Conservation (phyloP, 805 yeast genomes). For the Kluyveromyces siamensis region DNA sequence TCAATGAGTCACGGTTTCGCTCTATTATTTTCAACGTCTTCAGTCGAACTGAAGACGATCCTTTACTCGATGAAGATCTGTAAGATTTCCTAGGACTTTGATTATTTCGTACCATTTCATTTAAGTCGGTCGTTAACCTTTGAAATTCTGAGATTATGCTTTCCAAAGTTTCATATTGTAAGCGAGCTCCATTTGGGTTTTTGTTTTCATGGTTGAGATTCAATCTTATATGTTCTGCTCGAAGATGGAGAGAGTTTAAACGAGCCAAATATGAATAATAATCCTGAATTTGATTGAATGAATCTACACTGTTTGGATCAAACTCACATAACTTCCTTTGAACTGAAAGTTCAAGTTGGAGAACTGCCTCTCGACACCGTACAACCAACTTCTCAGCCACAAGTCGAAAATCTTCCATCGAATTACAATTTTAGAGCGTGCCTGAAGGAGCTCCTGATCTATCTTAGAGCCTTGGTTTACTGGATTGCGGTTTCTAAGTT, state of each 20-base stretch:
- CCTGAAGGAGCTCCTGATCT: not conserved
- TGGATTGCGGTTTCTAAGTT: too few species aligned
- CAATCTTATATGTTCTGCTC: slow-evolving; percentile 2
- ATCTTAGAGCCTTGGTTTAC: too few species aligned
- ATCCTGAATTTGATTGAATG: slow-evolving; percentile 2
- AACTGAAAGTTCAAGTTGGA: slow-evolving; percentile 23
- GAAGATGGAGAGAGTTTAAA: slow-evolving; percentile 1
- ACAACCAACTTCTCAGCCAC: slow-evolving; percentile 19
- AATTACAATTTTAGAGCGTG: not conserved
- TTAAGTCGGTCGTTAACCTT: slow-evolving; percentile 16
- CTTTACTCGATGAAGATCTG: slow-evolving; percentile 11
- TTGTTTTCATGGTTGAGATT: not conserved
- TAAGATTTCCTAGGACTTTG: slow-evolving; percentile 8
- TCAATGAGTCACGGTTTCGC: slow-evolving; percentile 8
- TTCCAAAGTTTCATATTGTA: not conserved
- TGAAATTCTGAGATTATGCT: slow-evolving; percentile 21
- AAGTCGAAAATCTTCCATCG: slow-evolving; percentile 13
- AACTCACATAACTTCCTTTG: slow-evolving; percentile 14
- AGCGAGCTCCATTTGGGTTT: not conserved
- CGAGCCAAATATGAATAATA: slow-evolving; percentile 3
- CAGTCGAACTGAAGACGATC: slow-evolving; percentile 13
- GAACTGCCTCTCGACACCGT: slow-evolving; percentile 24
- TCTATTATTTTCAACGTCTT: slow-evolving; percentile 21
- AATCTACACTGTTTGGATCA: slow-evolving; percentile 2
- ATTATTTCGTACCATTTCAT: slow-evolving; percentile 13